Conservation (phyloP, 2,329 filamentous ascomycete species). For the Botrytis aclada region DNA sequence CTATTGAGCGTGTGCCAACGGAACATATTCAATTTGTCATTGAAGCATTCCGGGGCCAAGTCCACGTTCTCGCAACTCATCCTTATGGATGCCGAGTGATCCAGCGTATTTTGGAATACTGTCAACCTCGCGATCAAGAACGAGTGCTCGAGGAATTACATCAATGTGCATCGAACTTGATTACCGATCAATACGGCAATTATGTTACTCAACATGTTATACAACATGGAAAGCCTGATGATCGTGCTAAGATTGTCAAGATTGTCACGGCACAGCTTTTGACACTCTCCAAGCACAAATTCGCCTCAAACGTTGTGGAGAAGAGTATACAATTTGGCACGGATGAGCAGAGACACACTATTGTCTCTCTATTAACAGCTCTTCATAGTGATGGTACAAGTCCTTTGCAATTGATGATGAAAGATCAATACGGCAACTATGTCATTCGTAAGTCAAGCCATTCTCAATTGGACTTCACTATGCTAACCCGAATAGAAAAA, state of each 20-base stretch:
- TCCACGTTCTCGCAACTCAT: conserved; percentile 72
- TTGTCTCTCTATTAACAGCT: conserved; percentile 62
- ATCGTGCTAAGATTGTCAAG: conserved; percentile 69
- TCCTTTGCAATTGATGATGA: conserved; percentile 74
- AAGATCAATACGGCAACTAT: conserved; percentile 92
- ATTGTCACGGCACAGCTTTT: conserved; percentile 71
- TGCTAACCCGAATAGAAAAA: conserved; percentile 61
- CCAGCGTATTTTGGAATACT: conserved; percentile 85
- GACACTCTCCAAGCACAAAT: conserved; percentile 86
- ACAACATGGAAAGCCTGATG: conserved; percentile 68
- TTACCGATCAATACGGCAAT: conserved; percentile 88
- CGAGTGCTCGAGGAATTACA: conserved; percentile 78
- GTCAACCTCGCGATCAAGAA: conserved; percentile 66
- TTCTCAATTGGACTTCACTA: background rate
- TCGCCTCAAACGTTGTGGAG: conserved; percentile 95
- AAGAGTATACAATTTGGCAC: conserved; percentile 77
- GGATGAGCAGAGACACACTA: conserved; percentile 63
- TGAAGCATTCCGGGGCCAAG: conserved; percentile 71
- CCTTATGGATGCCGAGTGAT: conserved; percentile 89
- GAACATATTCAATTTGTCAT: conserved; percentile 84
- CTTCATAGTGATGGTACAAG: conserved; percentile 62
- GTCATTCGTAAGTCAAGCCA: conserved; percentile 76
- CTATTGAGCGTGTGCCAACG: conserved; percentile 75
- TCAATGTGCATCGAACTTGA: conserved; percentile 65
- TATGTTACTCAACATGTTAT: conserved; percentile 96